Conservation (phyloP, 768 basidiomycete species). For the Russula virescens region DNA sequence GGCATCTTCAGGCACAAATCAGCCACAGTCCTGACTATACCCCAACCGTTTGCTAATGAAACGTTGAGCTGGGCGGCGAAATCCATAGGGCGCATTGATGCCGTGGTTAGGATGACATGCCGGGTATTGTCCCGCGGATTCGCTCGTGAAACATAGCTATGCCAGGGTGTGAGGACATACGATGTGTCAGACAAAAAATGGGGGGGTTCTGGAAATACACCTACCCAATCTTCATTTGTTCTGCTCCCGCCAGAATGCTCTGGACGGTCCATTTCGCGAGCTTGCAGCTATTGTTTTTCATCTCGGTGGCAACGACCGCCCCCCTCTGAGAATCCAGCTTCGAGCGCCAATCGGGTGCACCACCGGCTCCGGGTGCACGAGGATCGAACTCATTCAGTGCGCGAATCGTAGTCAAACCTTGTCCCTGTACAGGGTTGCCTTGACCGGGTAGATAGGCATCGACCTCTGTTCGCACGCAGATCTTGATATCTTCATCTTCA, state of each 20-base stretch:
- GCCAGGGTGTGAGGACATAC: constrained; percentile 14
- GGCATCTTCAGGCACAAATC: constrained; percentile 96
- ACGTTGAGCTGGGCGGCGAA: constrained; percentile 95
- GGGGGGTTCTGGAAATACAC: constrained; percentile 25
- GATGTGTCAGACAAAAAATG: not conserved
- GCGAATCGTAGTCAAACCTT: constrained; percentile 83
- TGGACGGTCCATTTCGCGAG: constrained; percentile 97
- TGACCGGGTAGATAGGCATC: constrained; percentile 74
- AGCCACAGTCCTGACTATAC: constrained; percentile 91
- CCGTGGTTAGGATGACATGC: constrained; percentile 92
- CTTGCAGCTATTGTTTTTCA: constrained; percentile 99
- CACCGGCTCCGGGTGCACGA: constrained; percentile 81
- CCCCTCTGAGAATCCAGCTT: constrained; percentile 95
- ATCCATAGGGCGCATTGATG: constrained; percentile 89
- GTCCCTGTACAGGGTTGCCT: constrained; percentile 59
- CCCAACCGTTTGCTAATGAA: constrained; percentile 95
- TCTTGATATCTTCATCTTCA: constrained; percentile 85
- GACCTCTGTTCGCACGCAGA: constrained; percentile 94
- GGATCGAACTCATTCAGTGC: constrained; percentile 97
- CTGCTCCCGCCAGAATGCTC: constrained; percentile 90
- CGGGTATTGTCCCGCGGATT: constrained; percentile 93
- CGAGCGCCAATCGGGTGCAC: constrained; percentile 98
- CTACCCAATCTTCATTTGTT: constrained; percentile 95
- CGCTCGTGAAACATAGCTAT: constrained; percentile 89
- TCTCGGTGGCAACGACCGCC: constrained; percentile 97